Percentiles rank a stretch among this genome's conserved stretches.
phyloP scores from a whole-genome alignment of 1,284 basidiomycete genomes.

The Tylopilus orsonianus region DNA sequence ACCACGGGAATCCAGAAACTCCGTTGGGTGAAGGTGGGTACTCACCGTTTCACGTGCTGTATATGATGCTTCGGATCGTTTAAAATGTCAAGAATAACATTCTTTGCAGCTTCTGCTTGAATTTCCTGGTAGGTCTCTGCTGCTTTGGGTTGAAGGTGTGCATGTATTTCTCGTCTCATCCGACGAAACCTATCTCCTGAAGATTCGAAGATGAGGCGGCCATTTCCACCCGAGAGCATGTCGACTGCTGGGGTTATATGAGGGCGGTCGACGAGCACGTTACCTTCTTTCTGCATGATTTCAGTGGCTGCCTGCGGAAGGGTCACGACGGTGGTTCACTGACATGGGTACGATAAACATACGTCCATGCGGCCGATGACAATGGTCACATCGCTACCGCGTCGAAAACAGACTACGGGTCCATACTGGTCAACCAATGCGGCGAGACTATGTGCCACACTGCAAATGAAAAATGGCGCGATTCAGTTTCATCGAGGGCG shows the following conservation, averaged over 20 bases:
- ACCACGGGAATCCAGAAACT: not conserved
- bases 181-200: constrained; percentile 29
- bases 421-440: constrained; percentile 33
- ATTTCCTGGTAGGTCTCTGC: constrained; percentile 36
- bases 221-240: constrained; percentile 27
- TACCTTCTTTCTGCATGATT: constrained; percentile 37
- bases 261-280: constrained; percentile 31
- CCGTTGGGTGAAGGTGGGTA: not conserved
- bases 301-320: constrained; percentile 18
- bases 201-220: constrained; percentile 18
- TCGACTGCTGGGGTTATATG: constrained; percentile 24
- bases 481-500: not conserved
- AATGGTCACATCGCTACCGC: constrained; percentile 25
- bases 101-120: constrained; percentile 35
- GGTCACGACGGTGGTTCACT: too few relatives aligned
- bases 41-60: constrained; percentile 31
- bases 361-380: constrained; percentile 35
- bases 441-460: constrained; percentile 5
- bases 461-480: not conserved
- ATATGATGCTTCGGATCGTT: constrained; percentile 35
- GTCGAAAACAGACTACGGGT: constrained; percentile 29
- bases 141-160: constrained; percentile 37
- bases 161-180: constrained; percentile 33
- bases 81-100: constrained; percentile 40
- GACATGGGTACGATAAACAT: not conserved